A percentile compares a stretch with the other conserved stretches of the same genome.
These are phyloP conservation scores for Macaranga tanarius DNA, from an alignment of 441 rosid genomes.

Conservation along the genomic window DNA sequence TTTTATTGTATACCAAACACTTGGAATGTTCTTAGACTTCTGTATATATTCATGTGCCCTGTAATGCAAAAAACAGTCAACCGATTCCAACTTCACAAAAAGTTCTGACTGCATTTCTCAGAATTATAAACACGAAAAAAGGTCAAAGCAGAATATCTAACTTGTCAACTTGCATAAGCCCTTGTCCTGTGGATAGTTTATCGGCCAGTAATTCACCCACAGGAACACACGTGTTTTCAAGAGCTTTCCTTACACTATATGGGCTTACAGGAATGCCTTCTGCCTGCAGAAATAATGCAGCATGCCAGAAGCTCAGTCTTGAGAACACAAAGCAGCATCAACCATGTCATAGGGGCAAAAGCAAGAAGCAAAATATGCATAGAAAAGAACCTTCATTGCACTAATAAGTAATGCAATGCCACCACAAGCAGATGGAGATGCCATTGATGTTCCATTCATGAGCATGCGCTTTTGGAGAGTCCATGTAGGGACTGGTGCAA, in stretches of 20 bases:
- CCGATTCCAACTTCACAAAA: conserved; percentile 22
- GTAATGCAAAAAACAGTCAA: conserved; percentile 31
- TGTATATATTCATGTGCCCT: conserved; percentile 84
- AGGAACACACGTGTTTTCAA: conserved; percentile 81
- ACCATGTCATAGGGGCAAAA: conserved; percentile 20
- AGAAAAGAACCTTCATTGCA: conserved; percentile 82
- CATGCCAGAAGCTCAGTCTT: conserved; percentile 27
- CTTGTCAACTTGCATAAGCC: conserved; percentile 98
- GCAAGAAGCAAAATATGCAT: conserved; percentile 14
- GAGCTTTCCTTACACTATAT: conserved; percentile 79
- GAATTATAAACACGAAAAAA: conserved; percentile 6
- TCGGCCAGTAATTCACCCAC: conserved; percentile 77
- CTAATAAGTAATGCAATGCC: conserved; percentile 91
- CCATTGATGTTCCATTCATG: conserved; percentile 99
- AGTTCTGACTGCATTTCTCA: conserved; percentile 13
- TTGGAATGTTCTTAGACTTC: conserved; percentile 53
- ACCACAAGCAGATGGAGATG: conserved; percentile 99
- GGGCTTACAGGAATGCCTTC: conserved; percentile 86
- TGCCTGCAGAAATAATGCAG: conserved; percentile 54
- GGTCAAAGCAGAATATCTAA: conserved; percentile 39
- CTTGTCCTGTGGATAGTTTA: conserved; percentile 86
- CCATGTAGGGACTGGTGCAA: conserved; percentile 99
- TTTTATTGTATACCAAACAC: conserved; percentile 71
- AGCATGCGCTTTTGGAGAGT: conserved; percentile 99
- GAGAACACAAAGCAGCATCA: conserved; percentile 18